phyloP scores from a whole-genome alignment of 371 early-diverging fungal species.

The Zopfochytrium polystomum region DNA sequence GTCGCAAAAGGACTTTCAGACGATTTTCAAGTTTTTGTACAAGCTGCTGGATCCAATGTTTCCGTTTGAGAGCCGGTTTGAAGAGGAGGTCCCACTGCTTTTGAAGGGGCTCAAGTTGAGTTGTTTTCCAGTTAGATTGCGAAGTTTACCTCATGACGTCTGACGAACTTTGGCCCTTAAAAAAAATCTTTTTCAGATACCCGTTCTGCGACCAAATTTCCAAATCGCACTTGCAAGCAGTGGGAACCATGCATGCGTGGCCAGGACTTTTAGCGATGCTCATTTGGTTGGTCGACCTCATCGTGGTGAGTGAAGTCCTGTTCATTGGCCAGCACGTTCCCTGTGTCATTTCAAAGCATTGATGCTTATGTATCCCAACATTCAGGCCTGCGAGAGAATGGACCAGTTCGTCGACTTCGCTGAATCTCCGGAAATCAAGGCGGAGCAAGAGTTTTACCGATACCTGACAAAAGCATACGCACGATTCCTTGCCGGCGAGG shows the following conservation, averaged over 20 bases:
- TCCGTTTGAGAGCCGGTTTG: constrained; percentile 68
- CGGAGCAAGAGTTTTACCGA: constrained; percentile 64
- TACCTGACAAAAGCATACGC: constrained; percentile 55
- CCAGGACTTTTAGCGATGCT: constrained; percentile 84
- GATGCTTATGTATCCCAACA: background rate
- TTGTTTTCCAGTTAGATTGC: too few relatives aligned
- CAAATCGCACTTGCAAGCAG: constrained; percentile 76
- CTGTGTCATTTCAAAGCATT: background rate
- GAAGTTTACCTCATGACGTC: too few relatives aligned
- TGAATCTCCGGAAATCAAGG: constrained; percentile 27
- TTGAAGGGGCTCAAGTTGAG: constrained; percentile 66
- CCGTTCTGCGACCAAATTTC: constrained; percentile 87
- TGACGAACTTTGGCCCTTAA: too few relatives aligned
- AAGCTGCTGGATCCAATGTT: constrained; percentile 71
- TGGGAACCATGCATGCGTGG: constrained; percentile 85
- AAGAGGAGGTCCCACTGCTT: constrained; percentile 81
- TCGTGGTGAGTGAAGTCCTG: constrained; percentile 45
- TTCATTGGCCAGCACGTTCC: background rate
- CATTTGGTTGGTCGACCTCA: constrained; percentile 85
- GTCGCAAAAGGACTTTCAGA: constrained; percentile 82
- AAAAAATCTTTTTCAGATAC: constrained; percentile 56
- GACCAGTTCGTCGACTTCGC: constrained; percentile 46
- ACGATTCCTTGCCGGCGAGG: constrained; percentile 56
- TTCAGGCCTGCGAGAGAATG: constrained; percentile 49
- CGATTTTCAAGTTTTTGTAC: constrained; percentile 87